Evolutionary conservation across 371 early-diverging fungal species (phyloP).

Genomic region (Mortierella sp.): DNA sequence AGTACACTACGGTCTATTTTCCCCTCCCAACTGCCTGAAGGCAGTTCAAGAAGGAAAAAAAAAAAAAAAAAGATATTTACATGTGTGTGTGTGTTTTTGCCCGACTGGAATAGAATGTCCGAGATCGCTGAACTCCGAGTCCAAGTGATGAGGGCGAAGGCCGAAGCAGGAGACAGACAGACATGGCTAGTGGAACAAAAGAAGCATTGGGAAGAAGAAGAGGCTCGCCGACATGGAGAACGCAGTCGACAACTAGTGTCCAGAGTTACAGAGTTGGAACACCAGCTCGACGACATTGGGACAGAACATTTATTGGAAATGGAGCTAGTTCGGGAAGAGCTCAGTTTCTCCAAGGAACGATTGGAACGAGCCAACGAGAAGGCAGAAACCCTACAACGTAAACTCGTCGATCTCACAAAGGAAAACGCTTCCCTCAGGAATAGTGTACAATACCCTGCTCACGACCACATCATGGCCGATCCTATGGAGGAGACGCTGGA

Average conservation of each 20-base stretch:
- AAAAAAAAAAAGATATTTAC: no score
- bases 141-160: slow-evolving; percentile 23
- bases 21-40: no score
- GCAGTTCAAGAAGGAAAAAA: no score
- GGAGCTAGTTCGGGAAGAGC: slow-evolving; percentile 25
- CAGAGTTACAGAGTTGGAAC: slow-evolving; percentile 20
- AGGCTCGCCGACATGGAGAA: neutral
- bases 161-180: slow-evolving; percentile 8
- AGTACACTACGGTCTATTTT: no score
- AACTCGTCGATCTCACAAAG: slow-evolving; percentile 10
- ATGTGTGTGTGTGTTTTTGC: no score
- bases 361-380: slow-evolving; percentile 9
- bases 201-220: slow-evolving; percentile 21
- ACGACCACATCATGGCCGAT: no score
- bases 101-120: slow-evolving; percentile 10
- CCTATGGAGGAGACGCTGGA: no score
- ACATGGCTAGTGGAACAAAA: slow-evolving; percentile 22
- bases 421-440: neutral
- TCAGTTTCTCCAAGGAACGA: slow-evolving; percentile 16
- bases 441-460: no score
- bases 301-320: slow-evolving; percentile 26
- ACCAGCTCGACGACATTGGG: slow-evolving; percentile 23
- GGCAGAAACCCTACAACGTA: slow-evolving; percentile 6
- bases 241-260: slow-evolving; percentile 8
- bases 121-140: slow-evolving; percentile 15